Base-by-base conservation (phyloP, 2,329 filamentous ascomycete species). In the Penicillium corylophilum region DNA sequence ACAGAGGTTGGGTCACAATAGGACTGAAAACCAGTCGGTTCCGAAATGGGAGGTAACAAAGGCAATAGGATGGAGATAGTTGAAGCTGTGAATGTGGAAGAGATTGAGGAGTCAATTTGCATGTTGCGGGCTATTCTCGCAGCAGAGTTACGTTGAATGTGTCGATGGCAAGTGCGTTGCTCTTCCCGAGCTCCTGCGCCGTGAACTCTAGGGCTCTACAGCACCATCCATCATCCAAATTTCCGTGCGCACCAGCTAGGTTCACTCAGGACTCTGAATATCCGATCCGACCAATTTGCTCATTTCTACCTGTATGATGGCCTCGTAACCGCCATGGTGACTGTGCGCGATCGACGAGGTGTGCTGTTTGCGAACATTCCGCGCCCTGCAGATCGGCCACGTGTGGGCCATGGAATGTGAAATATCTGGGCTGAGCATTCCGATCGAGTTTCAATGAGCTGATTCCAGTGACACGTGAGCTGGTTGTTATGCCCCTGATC, bases 321-420 rank as follows among this genome's bases (percentile, higher is more conserved):
- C 9, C 35, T 24, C 36, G 42, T 46, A 36, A n/a, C n/a, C 43
- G 36, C 36, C 48, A 46, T 38, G 24, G 36, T 46, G 35, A 50
- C 33, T 35, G 24, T 15, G 38, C 28, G 42, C 42, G 44, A 10
- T 24, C 43, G 26, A 28, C n/a, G 23, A 39, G 35, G 36, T 7
- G n/a, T 50, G 13, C 48, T 38, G 48, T 29, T 51, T 51, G 24
- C 48, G 43, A 44, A 29, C 22, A 46, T 41, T 44, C 20, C 48
- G 20, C 42, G 10, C 31, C 26, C 42, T 13, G 35, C 39, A 41
- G 36, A 35, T 35, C 26, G n/a, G 28, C 48, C 48, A 51, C 48
- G 43, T 41, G 43, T 42, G 28, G 18, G 16, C 35, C 23, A 10
- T 40, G 18, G 29, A 23, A 33, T 23, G 26, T 23, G 18, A 23